Base-by-base conservation (phyloP, 768 basidiomycete genomes). In the Naganishia randhawae region DNA sequence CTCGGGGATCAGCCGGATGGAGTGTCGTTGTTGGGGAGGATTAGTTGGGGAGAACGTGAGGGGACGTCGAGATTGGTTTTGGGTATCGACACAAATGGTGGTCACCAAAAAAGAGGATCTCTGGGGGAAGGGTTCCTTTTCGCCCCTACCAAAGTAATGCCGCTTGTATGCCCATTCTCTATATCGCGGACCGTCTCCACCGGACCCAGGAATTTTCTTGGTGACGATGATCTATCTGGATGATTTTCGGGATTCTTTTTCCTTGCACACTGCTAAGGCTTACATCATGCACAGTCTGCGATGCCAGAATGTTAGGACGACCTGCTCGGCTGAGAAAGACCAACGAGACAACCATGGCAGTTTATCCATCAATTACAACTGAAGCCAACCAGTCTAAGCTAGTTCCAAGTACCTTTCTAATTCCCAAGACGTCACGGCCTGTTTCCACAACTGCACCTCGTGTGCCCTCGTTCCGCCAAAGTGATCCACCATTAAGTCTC, bases 391-490 rank as follows among this genome's bases (percentile, higher is more conserved):
- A 5, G 35, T 11, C 41, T 55, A 72, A 9, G 65, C 66, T 22
- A 72, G 51, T 50, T 72, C 71, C 62, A 72, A 42, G 52, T 72
- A 72, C 31, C 71, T 51, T 41, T 65, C 69, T 54, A 70, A 86
- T 85, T 95, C 94, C 93, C 91, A 97, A 77, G 85, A 88, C 13
- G 94, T 96, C 42, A 95, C 92, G 2, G 92, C 91, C 73, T 87
- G 85, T 72, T 92, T 89, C 88, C 90, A 94, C 29, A 89, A 74
- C 63, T 83, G 86, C 66, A 94, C 87, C 77, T 95, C 93, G 77
- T 97, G 89, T 78, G 91, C 85, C 73, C 95, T 86, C n/a, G 96
- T 98, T 9, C 92, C 94, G 2, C 90, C 92, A 74, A 86, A 95
- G 77, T 99, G 96, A 17, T 98, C 91, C 1, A 98, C 91, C 75